These are phyloP conservation scores for Lactarius hatsudake DNA, from an alignment of 768 basidiomycete genomes.

Conservation along the genomic window DNA sequence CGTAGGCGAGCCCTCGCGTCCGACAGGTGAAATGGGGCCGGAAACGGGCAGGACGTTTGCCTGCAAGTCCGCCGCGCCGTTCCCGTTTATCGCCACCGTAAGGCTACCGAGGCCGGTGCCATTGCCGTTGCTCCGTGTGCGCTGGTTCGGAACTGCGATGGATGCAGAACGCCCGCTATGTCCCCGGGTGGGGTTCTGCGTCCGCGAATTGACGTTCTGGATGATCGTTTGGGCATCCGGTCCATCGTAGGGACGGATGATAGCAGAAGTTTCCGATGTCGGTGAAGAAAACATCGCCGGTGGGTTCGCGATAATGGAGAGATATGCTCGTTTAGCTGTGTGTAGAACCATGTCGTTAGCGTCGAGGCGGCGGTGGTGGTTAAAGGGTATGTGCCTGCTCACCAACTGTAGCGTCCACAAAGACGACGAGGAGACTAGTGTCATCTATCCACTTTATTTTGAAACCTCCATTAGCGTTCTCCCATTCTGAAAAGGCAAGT, in stretches of 20 bases:
- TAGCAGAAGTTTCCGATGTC: conserved; percentile 49
- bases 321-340: conserved; percentile 92
- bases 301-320: conserved; percentile 81
- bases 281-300: conserved; percentile 65
- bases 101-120: conserved; percentile 33
- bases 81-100: conserved; percentile 34
- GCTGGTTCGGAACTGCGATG: conserved; percentile 45
- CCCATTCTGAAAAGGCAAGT: conserved; percentile 85
- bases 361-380: conserved; percentile 10
- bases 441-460: conserved; percentile 99
- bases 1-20: conserved; percentile 66
- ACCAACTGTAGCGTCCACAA: conserved; percentile 88
- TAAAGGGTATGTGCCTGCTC: conserved; percentile 39
- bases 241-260: conserved; percentile 90
- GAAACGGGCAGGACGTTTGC: conserved; percentile 3
- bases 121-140: conserved; percentile 37
- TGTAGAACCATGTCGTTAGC: conserved; percentile 10
- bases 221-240: conserved; percentile 88
- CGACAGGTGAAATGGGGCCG: conserved; percentile 29
- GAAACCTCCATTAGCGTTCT: conserved; percentile 83
- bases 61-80: conserved; percentile 14
- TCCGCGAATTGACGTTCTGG: conserved; percentile 74
- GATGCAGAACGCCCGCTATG: conserved; percentile 56
- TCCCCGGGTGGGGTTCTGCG: conserved; percentile 60
- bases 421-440: conserved; percentile 92